Evolutionary conservation across 2,329 filamentous ascomycete genomes (phyloP).

Genomic region (Helminthosporium solani): DNA sequence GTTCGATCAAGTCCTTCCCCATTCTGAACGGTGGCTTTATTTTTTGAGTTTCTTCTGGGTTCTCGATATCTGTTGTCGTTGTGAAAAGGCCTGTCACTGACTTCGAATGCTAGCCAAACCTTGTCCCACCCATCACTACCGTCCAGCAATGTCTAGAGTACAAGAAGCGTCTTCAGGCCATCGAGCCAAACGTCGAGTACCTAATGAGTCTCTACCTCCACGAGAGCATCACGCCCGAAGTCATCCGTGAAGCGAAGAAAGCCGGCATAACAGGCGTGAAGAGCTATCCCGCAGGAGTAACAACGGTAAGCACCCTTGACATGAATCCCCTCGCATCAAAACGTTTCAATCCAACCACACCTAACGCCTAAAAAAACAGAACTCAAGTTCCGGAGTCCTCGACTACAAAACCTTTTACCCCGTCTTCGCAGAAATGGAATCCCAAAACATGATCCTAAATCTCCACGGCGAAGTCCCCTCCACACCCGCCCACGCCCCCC

Average conservation of each 20-base stretch:
- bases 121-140: slow-evolving; percentile 53
- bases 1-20: background rate
- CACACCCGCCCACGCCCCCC: slow-evolving; percentile 34
- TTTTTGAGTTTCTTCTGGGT: background rate
- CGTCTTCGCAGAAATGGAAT: slow-evolving; percentile 87
- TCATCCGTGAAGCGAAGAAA: slow-evolving; percentile 69
- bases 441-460: slow-evolving; percentile 80
- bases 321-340: too few species aligned
- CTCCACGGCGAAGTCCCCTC: slow-evolving; percentile 86
- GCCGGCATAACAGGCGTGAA: slow-evolving; percentile 74
- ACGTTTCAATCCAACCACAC: too few species aligned
- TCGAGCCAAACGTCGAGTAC: slow-evolving; percentile 53
- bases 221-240: slow-evolving; percentile 50
- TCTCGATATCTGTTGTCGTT: background rate
- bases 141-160: slow-evolving; percentile 51
- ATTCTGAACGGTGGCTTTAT: background rate
- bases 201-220: slow-evolving; percentile 56
- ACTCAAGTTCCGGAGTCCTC: slow-evolving; percentile 66
- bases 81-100: too few species aligned
- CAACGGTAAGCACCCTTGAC: slow-evolving; percentile 37
- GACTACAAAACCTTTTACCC: slow-evolving; percentile 70
- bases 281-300: slow-evolving; percentile 59
- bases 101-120: slow-evolving; percentile 53
- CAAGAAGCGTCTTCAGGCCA: slow-evolving; percentile 43
- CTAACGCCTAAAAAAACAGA: too few species aligned